Conservation (phyloP, 371 early-diverging fungal species). For the Homolaphlyctis polyrhiza region DNA sequence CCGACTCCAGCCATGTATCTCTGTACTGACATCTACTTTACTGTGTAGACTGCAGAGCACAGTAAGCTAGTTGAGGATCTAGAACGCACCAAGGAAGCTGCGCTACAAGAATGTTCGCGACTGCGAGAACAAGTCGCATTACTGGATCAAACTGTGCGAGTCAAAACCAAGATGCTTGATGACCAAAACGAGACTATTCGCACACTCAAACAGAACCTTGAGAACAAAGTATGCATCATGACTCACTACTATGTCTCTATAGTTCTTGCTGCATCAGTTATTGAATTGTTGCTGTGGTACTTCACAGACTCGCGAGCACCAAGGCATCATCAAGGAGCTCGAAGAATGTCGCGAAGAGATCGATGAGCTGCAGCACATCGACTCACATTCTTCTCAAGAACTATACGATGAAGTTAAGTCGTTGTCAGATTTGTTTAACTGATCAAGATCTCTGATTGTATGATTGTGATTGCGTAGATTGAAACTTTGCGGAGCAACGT, state of each 20-base stretch:
- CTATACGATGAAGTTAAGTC: slow-evolving; percentile 16
- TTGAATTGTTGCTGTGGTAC: no score
- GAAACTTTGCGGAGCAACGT: neutral
- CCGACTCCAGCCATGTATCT: neutral
- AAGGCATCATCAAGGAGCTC: neutral
- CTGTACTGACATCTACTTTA: neutral
- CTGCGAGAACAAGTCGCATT: neutral
- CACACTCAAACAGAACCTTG: slow-evolving; percentile 42
- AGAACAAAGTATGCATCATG: slow-evolving; percentile 35
- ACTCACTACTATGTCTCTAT: neutral
- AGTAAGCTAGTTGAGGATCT: neutral
- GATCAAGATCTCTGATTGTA: no score
- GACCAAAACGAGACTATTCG: slow-evolving; percentile 47
- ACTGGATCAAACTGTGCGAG: slow-evolving; percentile 24
- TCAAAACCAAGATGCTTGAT: slow-evolving; percentile 49
- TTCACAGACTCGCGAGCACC: slow-evolving; percentile 1
- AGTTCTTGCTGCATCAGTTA: no score
- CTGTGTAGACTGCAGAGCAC: neutral
- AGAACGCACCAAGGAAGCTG: neutral
- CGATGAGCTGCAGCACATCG: slow-evolving; percentile 10
- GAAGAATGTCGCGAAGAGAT: slow-evolving; percentile 14
- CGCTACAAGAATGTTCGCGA: neutral
- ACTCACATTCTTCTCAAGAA: slow-evolving; percentile 21
- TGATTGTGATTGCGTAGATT: no score
- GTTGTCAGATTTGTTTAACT: no score